phyloP scores from a whole-genome alignment of 73 alveolate genomes.

The Paraurostyla sp. region DNA sequence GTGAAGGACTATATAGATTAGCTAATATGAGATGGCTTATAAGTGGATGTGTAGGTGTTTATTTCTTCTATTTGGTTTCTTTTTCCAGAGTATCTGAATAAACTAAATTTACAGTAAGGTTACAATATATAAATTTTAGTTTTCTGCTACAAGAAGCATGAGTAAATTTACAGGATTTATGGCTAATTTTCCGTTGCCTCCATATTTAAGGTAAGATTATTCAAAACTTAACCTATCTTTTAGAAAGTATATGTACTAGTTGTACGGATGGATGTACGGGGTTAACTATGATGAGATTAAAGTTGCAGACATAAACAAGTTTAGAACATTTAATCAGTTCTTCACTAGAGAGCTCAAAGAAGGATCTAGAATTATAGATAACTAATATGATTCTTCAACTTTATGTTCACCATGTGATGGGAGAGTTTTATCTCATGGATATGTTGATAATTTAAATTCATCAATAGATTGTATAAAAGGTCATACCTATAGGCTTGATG shows the following conservation, averaged over 20 bases:
- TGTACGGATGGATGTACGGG: constrained; percentile 39
- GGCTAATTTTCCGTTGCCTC: constrained; percentile 45
- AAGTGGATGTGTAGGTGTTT: neutral
- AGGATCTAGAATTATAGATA: constrained; percentile 28
- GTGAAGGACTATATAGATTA: no score
- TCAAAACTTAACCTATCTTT: neutral
- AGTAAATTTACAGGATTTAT: constrained; percentile 35
- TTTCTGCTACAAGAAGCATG: constrained; percentile 24
- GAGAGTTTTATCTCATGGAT: constrained; percentile 58
- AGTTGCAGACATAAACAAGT: constrained; percentile 32
- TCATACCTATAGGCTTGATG: constrained; percentile 63
- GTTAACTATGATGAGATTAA: constrained; percentile 59
- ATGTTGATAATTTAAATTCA: constrained; percentile 3
- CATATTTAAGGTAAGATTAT: constrained; percentile 16
- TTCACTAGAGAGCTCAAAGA: constrained; percentile 56
- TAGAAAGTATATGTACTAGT: constrained; percentile 31
- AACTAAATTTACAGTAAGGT: no score
- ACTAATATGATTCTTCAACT: neutral
- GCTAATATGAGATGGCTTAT: neutral
- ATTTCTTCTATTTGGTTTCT: neutral
- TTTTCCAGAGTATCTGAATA: neutral
- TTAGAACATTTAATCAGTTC: constrained; percentile 58
- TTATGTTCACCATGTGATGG: constrained; percentile 78
- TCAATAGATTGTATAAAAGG: constrained; percentile 72
- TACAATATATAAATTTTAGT: neutral